Conservation (phyloP, 2,329 filamentous ascomycete species). For the Diplodia mutila region DNA sequence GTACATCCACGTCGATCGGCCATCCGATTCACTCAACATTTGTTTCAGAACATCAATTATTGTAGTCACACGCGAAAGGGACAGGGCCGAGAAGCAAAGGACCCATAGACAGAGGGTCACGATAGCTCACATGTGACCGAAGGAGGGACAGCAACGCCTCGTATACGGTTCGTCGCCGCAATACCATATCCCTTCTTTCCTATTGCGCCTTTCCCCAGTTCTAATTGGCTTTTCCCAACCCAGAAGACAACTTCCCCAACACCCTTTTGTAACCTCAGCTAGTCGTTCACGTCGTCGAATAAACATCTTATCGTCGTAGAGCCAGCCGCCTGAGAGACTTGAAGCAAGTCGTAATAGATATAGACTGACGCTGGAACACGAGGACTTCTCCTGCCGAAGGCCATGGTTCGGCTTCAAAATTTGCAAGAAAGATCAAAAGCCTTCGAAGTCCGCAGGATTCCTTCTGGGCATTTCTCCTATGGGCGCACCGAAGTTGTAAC, state of each 20-base stretch:
- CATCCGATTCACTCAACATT: not conserved
- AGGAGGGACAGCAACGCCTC: conserved; percentile 11
- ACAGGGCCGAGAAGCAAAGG: not conserved
- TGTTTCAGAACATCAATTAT: not conserved
- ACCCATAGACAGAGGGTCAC: not conserved
- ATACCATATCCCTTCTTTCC: conserved; percentile 4
- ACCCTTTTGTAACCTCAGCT: conserved; percentile 12
- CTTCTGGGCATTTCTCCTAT: conserved; percentile 32
- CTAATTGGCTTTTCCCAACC: not conserved
- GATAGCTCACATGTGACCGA: conserved; percentile 2
- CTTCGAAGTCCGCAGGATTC: conserved; percentile 20
- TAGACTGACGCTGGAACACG: conserved; percentile 15
- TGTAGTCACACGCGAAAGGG: not conserved
- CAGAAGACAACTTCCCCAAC: not conserved
- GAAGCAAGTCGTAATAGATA: not conserved
- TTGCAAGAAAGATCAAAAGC: conserved; percentile 12
- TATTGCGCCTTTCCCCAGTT: conserved; percentile 11
- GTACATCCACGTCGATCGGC: not conserved
- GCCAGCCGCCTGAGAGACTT: conserved; percentile 18
- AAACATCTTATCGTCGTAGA: conserved; percentile 6
- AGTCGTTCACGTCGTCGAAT: conserved; percentile 12
- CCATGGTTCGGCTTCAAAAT: not conserved
- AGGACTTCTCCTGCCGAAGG: not conserved
- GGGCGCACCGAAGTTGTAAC: conserved; percentile 41
- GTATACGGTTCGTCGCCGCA: not conserved